Conservation (phyloP, 139 green algal genomes). For the Tetratostichococcus sp. region DNA sequence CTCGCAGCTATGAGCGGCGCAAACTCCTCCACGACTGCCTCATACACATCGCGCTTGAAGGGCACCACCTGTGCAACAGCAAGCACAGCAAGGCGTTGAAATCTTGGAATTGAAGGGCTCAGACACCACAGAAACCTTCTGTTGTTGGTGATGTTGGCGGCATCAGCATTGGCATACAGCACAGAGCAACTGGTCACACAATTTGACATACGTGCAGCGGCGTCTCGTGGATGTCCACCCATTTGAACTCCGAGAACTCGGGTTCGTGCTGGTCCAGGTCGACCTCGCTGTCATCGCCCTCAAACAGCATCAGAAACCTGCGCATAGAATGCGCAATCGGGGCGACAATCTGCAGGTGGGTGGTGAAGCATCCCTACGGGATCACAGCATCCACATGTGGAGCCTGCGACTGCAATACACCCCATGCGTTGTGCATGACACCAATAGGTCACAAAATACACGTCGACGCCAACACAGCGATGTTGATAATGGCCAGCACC, state of each 20-base stretch:
- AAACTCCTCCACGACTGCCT: slow-evolving; percentile 25
- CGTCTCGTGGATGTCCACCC: slow-evolving; percentile 33
- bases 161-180: background rate
- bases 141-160: no score
- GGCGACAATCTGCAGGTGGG: no score
- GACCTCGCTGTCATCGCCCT: slow-evolving; percentile 39
- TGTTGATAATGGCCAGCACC: background rate
- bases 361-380: no score
- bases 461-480: no score
- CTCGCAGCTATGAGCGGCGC: slow-evolving; percentile 18
- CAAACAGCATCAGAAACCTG: slow-evolving; percentile 40
- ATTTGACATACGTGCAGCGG: slow-evolving; percentile 3
- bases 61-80: slow-evolving; percentile 28
- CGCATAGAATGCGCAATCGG: no score
- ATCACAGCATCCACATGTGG: no score
- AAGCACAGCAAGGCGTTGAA: no score
- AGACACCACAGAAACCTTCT: background rate
- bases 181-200: background rate
- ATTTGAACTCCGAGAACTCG: slow-evolving; percentile 43
- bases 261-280: slow-evolving; percentile 26
- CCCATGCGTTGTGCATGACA: no score
- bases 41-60: slow-evolving; percentile 41
- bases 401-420: background rate
- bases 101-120: background rate
- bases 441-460: background rate